Percentiles rank a stretch among this genome's conserved stretches.
phyloP scores from a whole-genome alignment of 2,329 filamentous ascomycete species.

The Diaporthe nobilis region DNA sequence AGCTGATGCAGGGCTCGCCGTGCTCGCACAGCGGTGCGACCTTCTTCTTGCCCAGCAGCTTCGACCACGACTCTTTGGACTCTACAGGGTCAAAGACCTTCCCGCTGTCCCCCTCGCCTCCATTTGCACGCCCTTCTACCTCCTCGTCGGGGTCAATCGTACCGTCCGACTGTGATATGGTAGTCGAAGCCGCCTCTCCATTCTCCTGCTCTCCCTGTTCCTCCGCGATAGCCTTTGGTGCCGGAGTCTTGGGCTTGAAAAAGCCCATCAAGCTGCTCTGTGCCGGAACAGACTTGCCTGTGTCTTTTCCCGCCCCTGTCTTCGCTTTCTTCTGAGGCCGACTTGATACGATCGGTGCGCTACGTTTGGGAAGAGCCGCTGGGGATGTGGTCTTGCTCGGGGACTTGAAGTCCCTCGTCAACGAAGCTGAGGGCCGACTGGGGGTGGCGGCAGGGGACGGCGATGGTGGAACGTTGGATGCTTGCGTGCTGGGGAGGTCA shows the following conservation, averaged over 20 bases:
- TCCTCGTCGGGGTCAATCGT: neutral
- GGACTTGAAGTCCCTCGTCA: neutral
- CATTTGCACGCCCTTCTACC: neutral
- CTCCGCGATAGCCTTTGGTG: conserved; percentile 6
- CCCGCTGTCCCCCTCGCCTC: conserved; percentile 45
- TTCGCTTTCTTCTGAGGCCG: conserved; percentile 65
- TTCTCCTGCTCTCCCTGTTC: neutral
- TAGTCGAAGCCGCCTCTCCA: neutral
- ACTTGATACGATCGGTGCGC: neutral
- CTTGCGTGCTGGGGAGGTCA: neutral
- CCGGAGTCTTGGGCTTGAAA: conserved; percentile 73
- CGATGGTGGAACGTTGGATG: neutral
- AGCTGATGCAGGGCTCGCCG: conserved; percentile 85
- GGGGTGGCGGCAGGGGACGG: conserved; percentile 23
- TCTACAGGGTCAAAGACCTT: conserved; percentile 77
- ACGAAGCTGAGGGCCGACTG: neutral
- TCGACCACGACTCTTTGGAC: conserved; percentile 87
- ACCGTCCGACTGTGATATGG: conserved; percentile 2
- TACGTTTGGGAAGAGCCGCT: conserved; percentile 20
- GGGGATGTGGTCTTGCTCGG: neutral
- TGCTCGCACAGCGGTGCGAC: conserved; percentile 87
- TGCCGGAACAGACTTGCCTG: conserved; percentile 44
- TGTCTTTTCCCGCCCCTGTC: conserved; percentile 38
- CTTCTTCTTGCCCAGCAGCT: conserved; percentile 80
- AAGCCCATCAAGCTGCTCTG: conserved; percentile 81